Base-by-base conservation (phyloP, 2,329 filamentous ascomycete species). In the Aureobasidium sp. region DNA sequence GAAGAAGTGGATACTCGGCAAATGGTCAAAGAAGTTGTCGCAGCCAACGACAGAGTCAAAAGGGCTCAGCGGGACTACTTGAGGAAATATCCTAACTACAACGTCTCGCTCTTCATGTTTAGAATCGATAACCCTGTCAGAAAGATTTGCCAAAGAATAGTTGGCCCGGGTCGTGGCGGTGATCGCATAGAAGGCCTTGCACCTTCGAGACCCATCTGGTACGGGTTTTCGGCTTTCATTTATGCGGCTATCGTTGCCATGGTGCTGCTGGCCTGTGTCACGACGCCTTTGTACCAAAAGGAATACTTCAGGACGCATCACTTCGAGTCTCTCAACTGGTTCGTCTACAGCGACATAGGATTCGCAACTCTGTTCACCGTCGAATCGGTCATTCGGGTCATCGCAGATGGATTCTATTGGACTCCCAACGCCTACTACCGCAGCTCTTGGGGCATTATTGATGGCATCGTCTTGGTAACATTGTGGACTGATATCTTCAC, bases 391-490 rank as follows among this genome's bases (percentile, higher is more conserved):
- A 90, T 98, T 71, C 98, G 98, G 68, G 84, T 95, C 53, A 83
- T 98, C 62, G 93, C 93, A 0, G 93, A 98, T 71, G 93, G 93
- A 6, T 86, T 95, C 62, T 86, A 96, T 67, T 97, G 88, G 81
- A 96, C 93, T 0, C 93, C 93, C 0, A 96, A 98, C 69, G 94
- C 94, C 2, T 98, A 95, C 66, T 89, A 96, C 67, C 84, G 93
- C 62, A 91, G 91, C 64, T 91, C 90, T 0, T 98, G 93, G 93
- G 94, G 93, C 6, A 84, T 95, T 57, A 96, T 98, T 59, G 93
- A 98, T 65, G 89, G 86, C 0, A 70, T 97, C 39, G 93, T 98
- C 59, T 75, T 98, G 49, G 74, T 95, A 53, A 97, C 93, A 0
- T 79, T 98, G 7, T 97, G 93, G 91, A 85, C 96, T 65, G 97